Percentiles rank a stretch among this genome's conserved stretches.
Evolutionary conservation across 306 rosid species (phyloP).

Genomic region (Vigna mungo): DNA sequence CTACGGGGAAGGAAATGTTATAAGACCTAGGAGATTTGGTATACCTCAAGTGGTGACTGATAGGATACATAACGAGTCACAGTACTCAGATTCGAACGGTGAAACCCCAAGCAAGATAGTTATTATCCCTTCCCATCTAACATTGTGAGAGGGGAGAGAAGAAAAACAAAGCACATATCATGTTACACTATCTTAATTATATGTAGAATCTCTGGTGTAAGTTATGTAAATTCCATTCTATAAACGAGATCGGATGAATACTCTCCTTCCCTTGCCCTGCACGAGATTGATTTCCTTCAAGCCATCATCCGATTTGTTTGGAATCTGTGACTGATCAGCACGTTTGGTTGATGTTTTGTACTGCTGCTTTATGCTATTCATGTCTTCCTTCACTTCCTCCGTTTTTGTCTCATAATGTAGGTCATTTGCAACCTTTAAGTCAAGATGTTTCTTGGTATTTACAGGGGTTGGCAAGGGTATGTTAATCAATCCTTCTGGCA

Average conservation of each 20-base stretch:
- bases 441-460: constrained; percentile 49
- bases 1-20: constrained; percentile 11
- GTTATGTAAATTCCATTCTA: constrained; percentile 44
- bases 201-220: background rate
- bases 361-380: constrained; percentile 49
- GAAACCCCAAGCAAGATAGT: background rate
- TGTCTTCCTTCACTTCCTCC: constrained; percentile 57
- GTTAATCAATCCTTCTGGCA: constrained; percentile 53
- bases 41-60: constrained; percentile 12
- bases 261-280: constrained; percentile 56
- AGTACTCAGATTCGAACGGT: background rate
- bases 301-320: constrained; percentile 55
- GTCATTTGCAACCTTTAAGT: constrained; percentile 54
- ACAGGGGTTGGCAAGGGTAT: constrained; percentile 45
- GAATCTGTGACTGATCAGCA: constrained; percentile 49
- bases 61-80: background rate
- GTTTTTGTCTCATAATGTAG: constrained; percentile 46
- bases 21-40: constrained; percentile 2
- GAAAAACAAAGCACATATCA: constrained; percentile 4
- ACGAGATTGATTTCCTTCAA: constrained; percentile 46
- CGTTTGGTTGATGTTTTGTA: constrained; percentile 49
- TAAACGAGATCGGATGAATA: constrained; percentile 76
- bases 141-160: background rate
- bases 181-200: constrained; percentile 31
- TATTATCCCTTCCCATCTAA: background rate